A percentile compares a stretch with the other conserved stretches of the same genome.
Evolutionary conservation across 1,284 basidiomycete species (phyloP).

Genomic region (Malassezia arunalokei): DNA sequence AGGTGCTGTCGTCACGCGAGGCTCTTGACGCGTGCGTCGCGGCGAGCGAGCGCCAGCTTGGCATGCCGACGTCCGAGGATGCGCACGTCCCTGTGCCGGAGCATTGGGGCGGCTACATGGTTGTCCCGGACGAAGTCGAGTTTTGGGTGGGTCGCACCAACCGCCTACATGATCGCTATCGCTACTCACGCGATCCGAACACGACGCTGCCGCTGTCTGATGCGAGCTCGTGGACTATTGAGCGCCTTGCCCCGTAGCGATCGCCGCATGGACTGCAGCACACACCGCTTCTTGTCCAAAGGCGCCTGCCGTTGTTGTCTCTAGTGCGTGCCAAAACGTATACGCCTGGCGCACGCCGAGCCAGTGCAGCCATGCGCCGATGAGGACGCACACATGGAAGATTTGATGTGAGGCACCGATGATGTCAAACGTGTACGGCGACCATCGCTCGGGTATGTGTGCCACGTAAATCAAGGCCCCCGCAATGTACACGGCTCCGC

Average conservation of each 20-base stretch:
- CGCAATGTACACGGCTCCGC: constrained; percentile 31
- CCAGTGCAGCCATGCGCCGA: constrained; percentile 67
- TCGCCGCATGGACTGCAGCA: constrained; percentile 12
- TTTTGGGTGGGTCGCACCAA: constrained; percentile 42
- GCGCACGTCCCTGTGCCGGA: constrained; percentile 62
- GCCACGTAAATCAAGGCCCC: constrained; percentile 51
- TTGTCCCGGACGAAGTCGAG: constrained; percentile 67
- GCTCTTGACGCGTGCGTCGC: constrained; percentile 56
- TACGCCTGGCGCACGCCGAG: constrained; percentile 30
- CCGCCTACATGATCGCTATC: constrained; percentile 40
- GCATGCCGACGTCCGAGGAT: constrained; percentile 45
- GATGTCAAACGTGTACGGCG: constrained; percentile 68
- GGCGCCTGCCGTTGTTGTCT: constrained; percentile 12
- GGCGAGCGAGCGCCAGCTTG: constrained; percentile 56
- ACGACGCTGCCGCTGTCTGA: not conserved
- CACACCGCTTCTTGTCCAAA: constrained; percentile 19
- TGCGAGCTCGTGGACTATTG: constrained; percentile 10
- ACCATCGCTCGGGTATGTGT: constrained; percentile 65
- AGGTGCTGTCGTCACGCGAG: constrained; percentile 59
- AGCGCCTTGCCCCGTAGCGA: constrained; percentile 10
- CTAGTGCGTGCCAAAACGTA: constrained; percentile 41
- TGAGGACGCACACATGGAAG: constrained; percentile 69
- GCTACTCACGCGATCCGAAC: constrained; percentile 19
- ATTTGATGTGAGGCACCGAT: constrained; percentile 48
- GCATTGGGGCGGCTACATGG: constrained; percentile 91